Base-by-base conservation (phyloP, 352 stramenopile genomes). In the Phytophthora citrophthora region DNA sequence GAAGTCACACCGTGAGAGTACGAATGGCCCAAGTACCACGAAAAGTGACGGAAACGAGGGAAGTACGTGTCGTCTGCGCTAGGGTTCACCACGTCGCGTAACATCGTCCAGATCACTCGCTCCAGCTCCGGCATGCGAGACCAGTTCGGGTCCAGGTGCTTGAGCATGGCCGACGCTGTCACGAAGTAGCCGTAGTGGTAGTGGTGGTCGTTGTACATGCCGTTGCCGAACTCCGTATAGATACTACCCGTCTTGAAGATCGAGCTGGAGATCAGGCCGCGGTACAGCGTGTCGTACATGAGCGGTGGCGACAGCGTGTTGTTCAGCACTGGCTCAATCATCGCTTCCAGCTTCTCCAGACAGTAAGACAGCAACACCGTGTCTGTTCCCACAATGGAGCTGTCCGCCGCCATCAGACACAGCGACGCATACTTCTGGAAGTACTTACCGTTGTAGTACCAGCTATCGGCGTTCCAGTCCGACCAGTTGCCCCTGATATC, bases 151-250 rank as follows among this genome's bases (percentile, higher is more conserved):
- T 94, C 74, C 1, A 92, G 46, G 31, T 88, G 74, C 49, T 77
- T 80, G 0, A 90, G 32, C 18, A 94, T 92, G 1, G 86, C 86
- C 0, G 81, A 83, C 0, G 74, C 77, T 20, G 68, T 77, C 34
- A 94, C 68, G 61, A 75, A 94, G 65, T 94, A 94, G 8, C 83
- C 86, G 57, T 80, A 94, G 64, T 94, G 86, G 53, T 92, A 94
- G 57, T 94, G 81, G 69, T 94, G 81, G 56, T 94, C 86, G 59
- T 94, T 94, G 72, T 94, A 94, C 13, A 92, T 79, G 11, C 68
- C 74, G 63, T 86, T 94, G 44, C 86, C 86, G 47, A 91, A 94
- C 41, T 94, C 81, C n/a, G 71, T 71, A 49, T 86, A 81, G 27
- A 79, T 43, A 15, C 81, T 63, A 4, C 74, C 74, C 13, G 70